These are phyloP conservation scores for Russula sp. DNA, from an alignment of 768 basidiomycete genomes.

Conservation along the genomic window DNA sequence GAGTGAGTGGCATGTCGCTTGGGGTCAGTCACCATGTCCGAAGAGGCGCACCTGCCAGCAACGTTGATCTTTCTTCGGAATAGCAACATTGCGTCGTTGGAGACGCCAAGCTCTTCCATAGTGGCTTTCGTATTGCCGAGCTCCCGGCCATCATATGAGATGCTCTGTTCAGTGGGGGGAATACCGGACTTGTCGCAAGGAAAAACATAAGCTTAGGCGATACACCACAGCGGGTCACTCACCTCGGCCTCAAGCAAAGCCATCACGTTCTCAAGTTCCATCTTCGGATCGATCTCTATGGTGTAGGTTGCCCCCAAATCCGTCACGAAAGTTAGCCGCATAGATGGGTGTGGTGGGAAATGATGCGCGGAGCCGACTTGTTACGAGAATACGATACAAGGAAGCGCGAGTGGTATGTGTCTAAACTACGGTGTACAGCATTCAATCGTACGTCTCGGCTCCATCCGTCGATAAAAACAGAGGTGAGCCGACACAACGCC, in stretches of 20 bases:
- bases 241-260: slow-evolving; percentile 95
- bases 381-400: background rate
- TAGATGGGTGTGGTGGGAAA: slow-evolving; percentile 25
- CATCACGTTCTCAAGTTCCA: slow-evolving; percentile 90
- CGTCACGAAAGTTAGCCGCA: slow-evolving; percentile 68
- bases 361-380: background rate
- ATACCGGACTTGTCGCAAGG: slow-evolving; percentile 62
- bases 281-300: slow-evolving; percentile 81
- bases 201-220: background rate
- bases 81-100: slow-evolving; percentile 55
- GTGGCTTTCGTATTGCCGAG: slow-evolving; percentile 60
- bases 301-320: slow-evolving; percentile 56
- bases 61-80: slow-evolving; percentile 54
- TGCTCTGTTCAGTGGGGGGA: slow-evolving; percentile 61
- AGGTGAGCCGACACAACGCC: too few relatives aligned
- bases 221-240: slow-evolving; percentile 26
- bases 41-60: slow-evolving; percentile 35
- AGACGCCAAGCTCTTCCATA: slow-evolving; percentile 58
- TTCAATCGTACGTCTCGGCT: too few relatives aligned
- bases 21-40: background rate
- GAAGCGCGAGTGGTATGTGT: too few relatives aligned
- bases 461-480: too few relatives aligned
- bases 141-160: slow-evolving; percentile 60
- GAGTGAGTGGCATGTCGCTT: slow-evolving; percentile 5
- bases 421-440: too few relatives aligned